These are phyloP conservation scores for Pichia sp. DNA, from an alignment of 1,139 yeast genomes.

Conservation along the genomic window DNA sequence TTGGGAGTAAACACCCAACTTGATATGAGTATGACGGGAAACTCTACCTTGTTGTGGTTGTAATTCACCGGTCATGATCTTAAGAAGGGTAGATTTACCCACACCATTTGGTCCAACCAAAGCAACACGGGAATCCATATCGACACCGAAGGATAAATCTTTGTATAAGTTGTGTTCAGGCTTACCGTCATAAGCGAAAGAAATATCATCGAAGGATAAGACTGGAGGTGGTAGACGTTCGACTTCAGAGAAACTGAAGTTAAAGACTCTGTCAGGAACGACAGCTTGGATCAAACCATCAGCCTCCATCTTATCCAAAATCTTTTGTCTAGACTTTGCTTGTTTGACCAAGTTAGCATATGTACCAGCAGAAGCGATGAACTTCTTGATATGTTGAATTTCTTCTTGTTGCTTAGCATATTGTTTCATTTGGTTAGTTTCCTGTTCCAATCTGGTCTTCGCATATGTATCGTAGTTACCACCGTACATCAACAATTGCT, in stretches of 20 bases:
- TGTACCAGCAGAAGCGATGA: conserved; percentile 99
- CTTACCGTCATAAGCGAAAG: conserved; percentile 87
- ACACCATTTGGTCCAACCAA: conserved; percentile 99
- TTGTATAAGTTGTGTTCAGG: conserved; percentile 85
- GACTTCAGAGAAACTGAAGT: conserved; percentile 90
- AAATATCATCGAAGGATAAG: conserved; percentile 89
- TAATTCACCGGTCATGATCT: conserved; percentile 93
- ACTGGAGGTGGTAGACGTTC: conserved; percentile 99
- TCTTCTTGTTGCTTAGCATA: conserved; percentile 97
- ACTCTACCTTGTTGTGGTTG: conserved; percentile 91
- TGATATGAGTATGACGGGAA: conserved; percentile 94
- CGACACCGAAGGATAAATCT: conserved; percentile 92
- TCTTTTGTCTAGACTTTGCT: conserved; percentile 99
- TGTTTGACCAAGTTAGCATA: conserved; percentile 98
- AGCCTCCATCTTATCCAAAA: conserved; percentile 99
- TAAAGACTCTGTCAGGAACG: conserved; percentile 84
- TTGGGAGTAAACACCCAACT: conserved; percentile 98
- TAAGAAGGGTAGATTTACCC: conserved; percentile 94
- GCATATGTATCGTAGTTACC: conserved; percentile 98
- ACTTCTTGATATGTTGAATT: conserved; percentile 95
- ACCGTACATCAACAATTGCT: conserved; percentile 70
- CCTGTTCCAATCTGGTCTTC: conserved; percentile 90
- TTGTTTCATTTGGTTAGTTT: conserved; percentile 97
- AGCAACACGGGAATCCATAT: conserved; percentile 98
- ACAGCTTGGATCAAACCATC: conserved; percentile 96